Percentiles rank a stretch among this genome's conserved stretches.
Conservation (phyloP, 208 protist genomes). For the Lotmaria passim region DNA sequence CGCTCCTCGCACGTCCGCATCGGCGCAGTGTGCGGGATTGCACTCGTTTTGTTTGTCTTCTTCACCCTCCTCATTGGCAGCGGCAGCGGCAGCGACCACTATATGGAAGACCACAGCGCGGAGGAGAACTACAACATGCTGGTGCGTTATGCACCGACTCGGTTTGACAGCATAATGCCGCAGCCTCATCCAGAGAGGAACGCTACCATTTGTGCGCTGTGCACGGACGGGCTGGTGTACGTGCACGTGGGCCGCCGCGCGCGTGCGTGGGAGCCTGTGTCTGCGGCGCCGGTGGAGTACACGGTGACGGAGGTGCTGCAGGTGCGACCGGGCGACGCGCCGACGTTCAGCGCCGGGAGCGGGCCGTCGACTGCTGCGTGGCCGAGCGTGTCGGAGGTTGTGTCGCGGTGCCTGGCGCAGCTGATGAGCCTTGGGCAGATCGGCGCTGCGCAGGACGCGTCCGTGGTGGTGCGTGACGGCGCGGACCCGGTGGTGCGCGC, state of each 20-base stretch:
- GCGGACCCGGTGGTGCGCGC: not conserved
- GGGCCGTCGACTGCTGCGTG: not conserved
- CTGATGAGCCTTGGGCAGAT: constrained; percentile 1
- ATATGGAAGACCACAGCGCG: too few species aligned
- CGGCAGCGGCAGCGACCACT: too few species aligned
- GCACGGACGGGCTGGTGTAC: constrained; percentile 11
- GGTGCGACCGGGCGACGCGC: not conserved
- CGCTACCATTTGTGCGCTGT: constrained; percentile 10
- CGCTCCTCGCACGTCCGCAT: too few species aligned
- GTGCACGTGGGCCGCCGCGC: not conserved
- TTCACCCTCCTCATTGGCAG: too few species aligned
- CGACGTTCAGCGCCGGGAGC: not conserved
- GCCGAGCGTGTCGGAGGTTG: not conserved
- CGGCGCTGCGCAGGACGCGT: not conserved
- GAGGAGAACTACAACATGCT: too few species aligned
- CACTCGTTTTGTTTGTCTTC: too few species aligned
- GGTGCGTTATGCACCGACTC: too few species aligned
- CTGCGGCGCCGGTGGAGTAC: not conserved
- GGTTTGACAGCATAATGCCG: too few species aligned
- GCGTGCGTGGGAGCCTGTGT: not conserved
- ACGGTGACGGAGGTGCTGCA: constrained; percentile 4
- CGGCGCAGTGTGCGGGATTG: too few species aligned
- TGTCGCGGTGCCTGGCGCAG: constrained; percentile 1
- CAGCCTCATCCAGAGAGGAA: too few species aligned
- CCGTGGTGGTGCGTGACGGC: not conserved